Conservation (phyloP, 257 asterid genomes). For the Asclepias syriaca region DNA sequence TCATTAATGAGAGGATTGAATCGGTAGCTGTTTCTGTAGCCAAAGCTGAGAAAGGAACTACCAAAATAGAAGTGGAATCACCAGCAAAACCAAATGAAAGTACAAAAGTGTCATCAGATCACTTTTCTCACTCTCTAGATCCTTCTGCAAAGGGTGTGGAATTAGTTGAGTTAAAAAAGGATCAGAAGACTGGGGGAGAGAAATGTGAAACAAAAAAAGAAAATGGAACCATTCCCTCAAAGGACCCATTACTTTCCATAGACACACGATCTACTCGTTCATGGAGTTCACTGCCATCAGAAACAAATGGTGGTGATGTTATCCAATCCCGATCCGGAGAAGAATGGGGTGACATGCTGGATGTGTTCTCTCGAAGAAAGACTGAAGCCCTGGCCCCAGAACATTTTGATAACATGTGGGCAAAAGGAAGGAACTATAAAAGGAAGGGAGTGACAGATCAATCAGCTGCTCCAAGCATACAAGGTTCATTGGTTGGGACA, state of each 20-base stretch:
- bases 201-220: slow-evolving; percentile 28
- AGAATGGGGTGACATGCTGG: slow-evolving; percentile 84
- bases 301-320: slow-evolving; percentile 44
- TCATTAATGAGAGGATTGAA: slow-evolving; percentile 91
- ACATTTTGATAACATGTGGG: slow-evolving; percentile 95
- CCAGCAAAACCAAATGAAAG: slow-evolving; percentile 40
- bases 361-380: slow-evolving; percentile 66
- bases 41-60: slow-evolving; percentile 57
- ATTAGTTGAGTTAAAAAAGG: slow-evolving; percentile 83
- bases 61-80: slow-evolving; percentile 32
- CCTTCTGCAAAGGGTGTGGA: slow-evolving; percentile 84
- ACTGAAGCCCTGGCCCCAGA: slow-evolving; percentile 83
- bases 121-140: slow-evolving; percentile 50
- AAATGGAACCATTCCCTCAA: slow-evolving; percentile 39
- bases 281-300: slow-evolving; percentile 65
- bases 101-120: slow-evolving; percentile 41
- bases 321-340: slow-evolving; percentile 60
- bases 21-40: slow-evolving; percentile 50
- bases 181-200: slow-evolving; percentile 31
- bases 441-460: slow-evolving; percentile 43
- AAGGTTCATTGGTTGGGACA: slow-evolving; percentile 35
- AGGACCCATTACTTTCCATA: slow-evolving; percentile 87
- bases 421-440: slow-evolving; percentile 80
- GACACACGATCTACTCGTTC: slow-evolving; percentile 70
- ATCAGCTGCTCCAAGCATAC: slow-evolving; percentile 28